Evolutionary conservation across 225 moss, liverwort and hornwort genomes (phyloP), one percentile per base, ranked within the genome.

Genomic region (Antitrichia curtipendula): DNA sequence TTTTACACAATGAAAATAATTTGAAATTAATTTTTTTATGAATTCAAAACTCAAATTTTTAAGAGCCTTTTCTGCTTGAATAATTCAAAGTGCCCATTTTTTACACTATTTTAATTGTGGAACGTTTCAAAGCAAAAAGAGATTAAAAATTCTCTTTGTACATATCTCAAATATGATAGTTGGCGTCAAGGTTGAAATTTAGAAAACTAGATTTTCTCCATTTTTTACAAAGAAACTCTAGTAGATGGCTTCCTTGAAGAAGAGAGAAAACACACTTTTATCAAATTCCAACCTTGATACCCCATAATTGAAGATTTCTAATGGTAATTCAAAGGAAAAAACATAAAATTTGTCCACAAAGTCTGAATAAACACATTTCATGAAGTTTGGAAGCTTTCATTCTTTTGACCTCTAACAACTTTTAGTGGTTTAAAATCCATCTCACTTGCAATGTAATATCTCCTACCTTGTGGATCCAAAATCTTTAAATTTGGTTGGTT

Each of bases 121-220:
- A 70, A 16, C 16, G 27, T 41, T 43, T 43, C 9, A 71, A 27
- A 15, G 9, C 3, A 16, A 25, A 70, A 70, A 0, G 27, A 43
- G 2, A 71, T 27, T 8, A 70, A 41, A 41, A 27, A 43, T 2
- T 41, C 0, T 41, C 15, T 41, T 41, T 15, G 16, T 25, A 25
- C 15, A 40, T 25, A 70, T 70, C 3, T 5, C 5, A 15, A 40
- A 70, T 25, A 41, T 0, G 1, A 69, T 70, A 41, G 15, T 41
- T 0, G 0, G 0, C 0, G 0, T 69, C 0, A 3, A 0, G 41
- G 27, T 15, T 70, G 1, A 70, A 25, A 25, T 25, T 41, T 5
- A 0, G 2, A 41, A 40, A 69, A 69, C 8, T 69, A 40, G 1
- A 24, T 25, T 13, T 24, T 24, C 0, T 69, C 8, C 14, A 4